Evolutionary conservation across 441 rosid genomes (phyloP).

Genomic region (Gossypium gossypioides): DNA sequence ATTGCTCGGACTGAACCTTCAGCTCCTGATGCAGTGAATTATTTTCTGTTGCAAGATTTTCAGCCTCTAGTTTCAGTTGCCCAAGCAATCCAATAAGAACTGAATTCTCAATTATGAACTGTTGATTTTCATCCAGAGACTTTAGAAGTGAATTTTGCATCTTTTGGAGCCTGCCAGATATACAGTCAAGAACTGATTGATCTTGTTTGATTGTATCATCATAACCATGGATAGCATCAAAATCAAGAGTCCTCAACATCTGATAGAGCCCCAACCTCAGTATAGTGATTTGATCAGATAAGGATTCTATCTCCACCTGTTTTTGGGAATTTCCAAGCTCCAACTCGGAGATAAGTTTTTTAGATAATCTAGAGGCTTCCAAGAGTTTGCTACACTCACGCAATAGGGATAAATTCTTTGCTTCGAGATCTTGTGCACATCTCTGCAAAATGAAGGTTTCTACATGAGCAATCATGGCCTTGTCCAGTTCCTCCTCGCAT

Average conservation of each 20-base stretch:
- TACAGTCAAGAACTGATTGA: conserved; percentile 27
- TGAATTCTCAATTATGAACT: conserved; percentile 29
- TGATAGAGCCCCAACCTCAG: conserved; percentile 47
- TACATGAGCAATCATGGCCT: conserved; percentile 42
- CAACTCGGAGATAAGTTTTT: conserved; percentile 46
- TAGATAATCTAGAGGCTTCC: conserved; percentile 45
- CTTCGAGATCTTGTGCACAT: conserved; percentile 52
- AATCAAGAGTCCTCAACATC: conserved; percentile 42
- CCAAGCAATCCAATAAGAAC: conserved; percentile 54
- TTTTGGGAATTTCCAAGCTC: conserved; percentile 44
- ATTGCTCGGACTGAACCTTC: conserved; percentile 34
- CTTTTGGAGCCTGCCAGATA: conserved; percentile 40
- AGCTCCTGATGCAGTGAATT: conserved; percentile 38
- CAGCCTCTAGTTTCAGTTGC: conserved; percentile 52
- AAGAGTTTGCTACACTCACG: conserved; percentile 43
- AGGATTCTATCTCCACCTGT: conserved; percentile 43
- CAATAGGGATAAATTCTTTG: conserved; percentile 41
- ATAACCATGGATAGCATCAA: conserved; percentile 26
- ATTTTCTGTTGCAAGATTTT: conserved; percentile 40
- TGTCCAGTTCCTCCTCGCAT: conserved; percentile 54
- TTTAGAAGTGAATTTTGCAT: conserved; percentile 36
- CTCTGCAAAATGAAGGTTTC: conserved; percentile 60
- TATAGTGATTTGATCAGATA: conserved; percentile 37
- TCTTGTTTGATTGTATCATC: conserved; percentile 35
- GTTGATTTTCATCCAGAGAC: too few relatives aligned